Percentiles rank a stretch among this genome's conserved stretches.
Evolutionary conservation across 2,329 filamentous ascomycete species (phyloP).

Genomic region (Aspergillus brunneoviolaceus): DNA sequence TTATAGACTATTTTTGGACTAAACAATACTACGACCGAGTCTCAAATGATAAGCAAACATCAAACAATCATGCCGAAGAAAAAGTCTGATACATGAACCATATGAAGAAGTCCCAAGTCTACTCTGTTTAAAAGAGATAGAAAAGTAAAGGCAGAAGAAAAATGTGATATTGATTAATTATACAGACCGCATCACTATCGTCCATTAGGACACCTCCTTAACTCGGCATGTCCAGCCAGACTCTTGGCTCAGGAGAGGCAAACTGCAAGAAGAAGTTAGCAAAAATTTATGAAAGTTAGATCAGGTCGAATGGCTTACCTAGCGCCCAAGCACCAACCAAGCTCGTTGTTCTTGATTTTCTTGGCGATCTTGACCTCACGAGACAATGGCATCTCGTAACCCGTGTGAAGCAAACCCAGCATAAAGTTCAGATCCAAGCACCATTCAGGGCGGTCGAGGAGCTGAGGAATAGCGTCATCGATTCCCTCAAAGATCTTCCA

Average conservation of each 20-base stretch:
- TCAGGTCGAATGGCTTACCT: slow-evolving; percentile 62
- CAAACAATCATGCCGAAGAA: not conserved
- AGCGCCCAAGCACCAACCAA: slow-evolving; percentile 96
- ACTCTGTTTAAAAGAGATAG: slow-evolving; percentile 27
- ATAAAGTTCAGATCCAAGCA: slow-evolving; percentile 97
- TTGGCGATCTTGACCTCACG: slow-evolving; percentile 97
- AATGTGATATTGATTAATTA: slow-evolving; percentile 20
- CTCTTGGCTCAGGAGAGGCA: slow-evolving; percentile 75
- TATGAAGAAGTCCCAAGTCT: slow-evolving; percentile 18
- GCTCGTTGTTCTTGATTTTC: slow-evolving; percentile 95
- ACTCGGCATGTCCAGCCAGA: slow-evolving; percentile 92
- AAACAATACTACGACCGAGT: slow-evolving; percentile 1
- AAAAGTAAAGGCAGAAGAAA: slow-evolving; percentile 23
- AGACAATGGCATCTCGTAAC: slow-evolving; percentile 97
- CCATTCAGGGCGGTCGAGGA: slow-evolving; percentile 79
- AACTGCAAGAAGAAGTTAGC: slow-evolving; percentile 52
- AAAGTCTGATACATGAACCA: slow-evolving; percentile 9
- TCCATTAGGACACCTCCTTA: slow-evolving; percentile 62
- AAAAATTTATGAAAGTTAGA: slow-evolving; percentile 12
- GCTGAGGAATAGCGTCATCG: slow-evolving; percentile 74
- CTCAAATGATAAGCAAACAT: not conserved
- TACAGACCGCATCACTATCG: slow-evolving; percentile 16
- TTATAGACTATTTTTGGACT: not conserved
- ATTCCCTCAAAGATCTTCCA: slow-evolving; percentile 82
- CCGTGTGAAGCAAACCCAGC: slow-evolving; percentile 86